phyloP scores from a whole-genome alignment of 352 stramenopile genomes.

The Blastocystis sp. region DNA sequence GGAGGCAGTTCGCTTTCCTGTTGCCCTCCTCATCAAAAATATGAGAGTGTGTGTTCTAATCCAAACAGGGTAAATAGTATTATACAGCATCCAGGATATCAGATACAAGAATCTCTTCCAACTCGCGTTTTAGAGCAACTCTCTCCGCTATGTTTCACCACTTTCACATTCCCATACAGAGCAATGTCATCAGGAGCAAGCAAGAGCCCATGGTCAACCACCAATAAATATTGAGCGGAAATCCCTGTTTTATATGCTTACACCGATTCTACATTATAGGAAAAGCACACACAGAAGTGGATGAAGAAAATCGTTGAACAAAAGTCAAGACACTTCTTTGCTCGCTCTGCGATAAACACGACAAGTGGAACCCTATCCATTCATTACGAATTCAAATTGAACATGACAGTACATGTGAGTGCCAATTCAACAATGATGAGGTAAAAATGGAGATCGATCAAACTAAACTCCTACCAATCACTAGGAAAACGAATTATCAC shows the following conservation, averaged over 20 bases:
- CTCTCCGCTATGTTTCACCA: background rate
- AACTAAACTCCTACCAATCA: constrained; percentile 35
- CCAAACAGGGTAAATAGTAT: background rate
- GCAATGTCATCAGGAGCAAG: background rate
- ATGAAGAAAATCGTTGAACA: constrained; percentile 47
- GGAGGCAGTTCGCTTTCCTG: background rate
- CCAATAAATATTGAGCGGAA: constrained; percentile 25
- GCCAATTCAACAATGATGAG: constrained; percentile 41
- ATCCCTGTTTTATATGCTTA: background rate
- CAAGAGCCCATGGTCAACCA: constrained; percentile 30
- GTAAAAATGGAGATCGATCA: constrained; percentile 47
- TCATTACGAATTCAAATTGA: background rate
- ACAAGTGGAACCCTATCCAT: constrained; percentile 19
- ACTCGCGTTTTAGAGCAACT: background rate
- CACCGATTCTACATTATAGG: background rate
- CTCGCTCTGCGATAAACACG: constrained; percentile 30
- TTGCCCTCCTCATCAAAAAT: background rate
- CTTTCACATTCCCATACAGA: background rate
- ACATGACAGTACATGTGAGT: constrained; percentile 38
- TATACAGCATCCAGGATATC: constrained; percentile 51
- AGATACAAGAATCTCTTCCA: constrained; percentile 41
- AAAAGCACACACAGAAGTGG: constrained; percentile 1
- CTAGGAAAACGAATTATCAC: background rate
- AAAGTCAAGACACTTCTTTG: constrained; percentile 52
- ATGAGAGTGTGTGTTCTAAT: background rate